These are phyloP conservation scores for Forsythia suspensa DNA, from an alignment of 257 asterid species.

Conservation along the genomic window DNA sequence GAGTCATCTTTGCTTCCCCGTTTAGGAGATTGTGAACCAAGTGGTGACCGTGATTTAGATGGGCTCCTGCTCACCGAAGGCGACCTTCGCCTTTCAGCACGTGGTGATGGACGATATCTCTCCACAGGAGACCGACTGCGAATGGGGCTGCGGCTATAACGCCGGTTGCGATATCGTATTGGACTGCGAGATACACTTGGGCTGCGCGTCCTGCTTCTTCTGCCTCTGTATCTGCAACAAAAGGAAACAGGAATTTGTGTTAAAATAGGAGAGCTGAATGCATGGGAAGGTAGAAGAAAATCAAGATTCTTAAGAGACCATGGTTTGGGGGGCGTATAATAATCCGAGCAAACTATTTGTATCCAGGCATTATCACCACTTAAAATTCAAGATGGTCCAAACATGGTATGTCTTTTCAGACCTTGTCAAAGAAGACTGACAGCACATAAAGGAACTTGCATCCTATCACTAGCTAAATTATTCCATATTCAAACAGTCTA, in stretches of 20 bases:
- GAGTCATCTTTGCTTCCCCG: conserved; percentile 44
- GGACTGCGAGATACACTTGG: conserved; percentile 84
- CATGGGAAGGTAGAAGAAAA: not conserved
- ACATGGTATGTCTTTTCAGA: not conserved
- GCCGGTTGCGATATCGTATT: conserved; percentile 72
- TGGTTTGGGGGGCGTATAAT: not conserved
- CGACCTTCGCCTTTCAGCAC: conserved; percentile 30
- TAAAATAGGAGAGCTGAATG: not conserved
- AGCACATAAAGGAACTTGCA: not conserved
- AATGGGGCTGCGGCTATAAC: conserved; percentile 48
- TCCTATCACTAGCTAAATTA: not conserved
- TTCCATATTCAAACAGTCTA: not conserved
- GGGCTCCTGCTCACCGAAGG: conserved; percentile 53
- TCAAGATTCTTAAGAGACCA: not conserved
- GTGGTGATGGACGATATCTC: conserved; percentile 43
- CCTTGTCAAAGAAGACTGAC: not conserved
- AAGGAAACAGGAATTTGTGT: conserved; percentile 1
- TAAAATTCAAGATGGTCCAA: not conserved
- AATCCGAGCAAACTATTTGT: not conserved
- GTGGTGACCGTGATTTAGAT: conserved; percentile 54
- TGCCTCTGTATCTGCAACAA: conserved; percentile 68
- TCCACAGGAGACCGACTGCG: conserved; percentile 45
- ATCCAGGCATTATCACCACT: not conserved
- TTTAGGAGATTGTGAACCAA: conserved; percentile 56
- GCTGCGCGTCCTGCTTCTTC: conserved; percentile 80